phyloP scores from a whole-genome alignment of 192 early-diverging fungal genomes.

The Mortierella claussenii region DNA sequence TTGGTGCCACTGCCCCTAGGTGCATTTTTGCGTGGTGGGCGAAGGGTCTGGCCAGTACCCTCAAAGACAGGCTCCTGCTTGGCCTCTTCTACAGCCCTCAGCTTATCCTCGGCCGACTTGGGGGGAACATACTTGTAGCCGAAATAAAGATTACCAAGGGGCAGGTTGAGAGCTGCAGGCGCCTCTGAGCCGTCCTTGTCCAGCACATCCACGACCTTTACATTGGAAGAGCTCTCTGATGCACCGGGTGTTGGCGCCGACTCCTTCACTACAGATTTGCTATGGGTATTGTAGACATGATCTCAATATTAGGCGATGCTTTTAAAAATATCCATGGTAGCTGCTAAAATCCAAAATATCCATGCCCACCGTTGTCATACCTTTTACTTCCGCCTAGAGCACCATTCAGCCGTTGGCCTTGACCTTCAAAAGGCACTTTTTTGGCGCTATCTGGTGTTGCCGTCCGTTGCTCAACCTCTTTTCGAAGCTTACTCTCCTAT shows the following conservation, averaged over 20 bases:
- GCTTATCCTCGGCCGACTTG: conserved; percentile 56
- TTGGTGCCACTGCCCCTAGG: conserved; percentile 46
- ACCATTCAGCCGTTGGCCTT: conserved; percentile 50
- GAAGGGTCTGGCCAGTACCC: conserved; percentile 64
- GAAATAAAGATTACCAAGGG: conserved; percentile 91
- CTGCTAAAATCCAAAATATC: not conserved
- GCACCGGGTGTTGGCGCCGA: not conserved
- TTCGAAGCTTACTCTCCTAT: conserved; percentile 56
- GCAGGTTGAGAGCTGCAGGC: conserved; percentile 83
- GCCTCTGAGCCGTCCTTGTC: conserved; percentile 44
- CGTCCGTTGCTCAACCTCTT: conserved; percentile 44
- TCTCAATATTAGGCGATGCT: not conserved
- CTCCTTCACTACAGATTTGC: conserved; percentile 20
- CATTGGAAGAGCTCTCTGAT: conserved; percentile 2
- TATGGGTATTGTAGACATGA: no score
- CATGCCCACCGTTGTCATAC: conserved; percentile 16
- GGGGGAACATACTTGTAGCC: conserved; percentile 84
- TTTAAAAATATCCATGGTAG: no score
- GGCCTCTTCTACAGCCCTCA: conserved; percentile 8
- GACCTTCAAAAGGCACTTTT: conserved; percentile 53
- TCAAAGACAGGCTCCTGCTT: conserved; percentile 42
- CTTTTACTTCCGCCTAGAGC: conserved; percentile 40
- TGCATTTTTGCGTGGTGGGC: conserved; percentile 60
- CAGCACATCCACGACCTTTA: conserved; percentile 32
- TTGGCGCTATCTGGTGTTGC: conserved; percentile 34